Percentiles rank a stretch among this genome's conserved stretches.
Evolutionary conservation across 768 basidiomycete genomes (phyloP).

Genomic region (Phylloporus scabripes): DNA sequence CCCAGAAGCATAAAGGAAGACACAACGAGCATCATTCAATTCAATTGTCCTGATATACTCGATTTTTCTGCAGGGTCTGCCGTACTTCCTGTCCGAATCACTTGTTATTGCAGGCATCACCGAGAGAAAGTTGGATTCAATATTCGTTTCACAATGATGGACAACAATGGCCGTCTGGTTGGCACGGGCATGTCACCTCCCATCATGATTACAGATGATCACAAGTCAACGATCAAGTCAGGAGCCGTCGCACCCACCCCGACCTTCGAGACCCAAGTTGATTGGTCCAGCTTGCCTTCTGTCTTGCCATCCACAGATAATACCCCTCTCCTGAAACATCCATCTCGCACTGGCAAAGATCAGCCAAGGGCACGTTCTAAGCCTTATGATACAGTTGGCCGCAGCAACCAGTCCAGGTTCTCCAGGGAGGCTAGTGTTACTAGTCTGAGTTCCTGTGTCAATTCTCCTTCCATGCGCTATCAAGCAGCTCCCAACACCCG

Average conservation of each 20-base stretch:
- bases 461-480: slow-evolving; percentile 35
- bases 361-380: slow-evolving; percentile 57
- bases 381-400: slow-evolving; percentile 51
- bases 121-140: slow-evolving; percentile 95
- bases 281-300: slow-evolving; percentile 43
- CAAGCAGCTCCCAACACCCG: slow-evolving; percentile 33
- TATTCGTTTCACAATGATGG: slow-evolving; percentile 81
- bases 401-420: slow-evolving; percentile 37
- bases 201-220: slow-evolving; percentile 99
- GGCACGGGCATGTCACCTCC: slow-evolving; percentile 80
- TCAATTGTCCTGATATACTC: slow-evolving; percentile 88
- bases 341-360: slow-evolving; percentile 40
- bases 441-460: slow-evolving; percentile 45
- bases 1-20: slow-evolving; percentile 48
- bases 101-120: slow-evolving; percentile 98
- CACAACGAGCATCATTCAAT: slow-evolving; percentile 84
- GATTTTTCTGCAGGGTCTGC: slow-evolving; percentile 86
- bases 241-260: slow-evolving; percentile 27
- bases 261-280: slow-evolving; percentile 38
- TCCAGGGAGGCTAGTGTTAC: slow-evolving; percentile 53
- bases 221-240: slow-evolving; percentile 65
- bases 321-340: slow-evolving; percentile 45
- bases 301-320: slow-evolving; percentile 24
- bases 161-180: slow-evolving; percentile 71
- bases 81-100: slow-evolving; percentile 89